Evolutionary conservation across 768 basidiomycete species (phyloP).

Genomic region (Boletus rubroflammeus): DNA sequence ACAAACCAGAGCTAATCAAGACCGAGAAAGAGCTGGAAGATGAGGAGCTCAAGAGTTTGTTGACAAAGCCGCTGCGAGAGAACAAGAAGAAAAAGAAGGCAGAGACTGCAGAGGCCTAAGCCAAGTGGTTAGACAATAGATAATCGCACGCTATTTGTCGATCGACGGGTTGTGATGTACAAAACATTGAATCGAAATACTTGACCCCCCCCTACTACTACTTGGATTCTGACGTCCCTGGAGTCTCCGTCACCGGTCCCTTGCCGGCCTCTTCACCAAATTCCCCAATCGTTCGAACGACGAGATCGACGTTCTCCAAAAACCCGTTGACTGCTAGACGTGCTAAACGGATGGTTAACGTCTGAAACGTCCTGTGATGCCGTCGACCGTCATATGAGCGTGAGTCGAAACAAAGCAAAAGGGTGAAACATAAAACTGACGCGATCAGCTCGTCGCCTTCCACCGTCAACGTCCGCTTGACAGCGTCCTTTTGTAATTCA

Average conservation of each 20-base stretch:
- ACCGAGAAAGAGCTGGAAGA: slow-evolving; percentile 88
- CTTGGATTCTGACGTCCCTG: slow-evolving; percentile 4
- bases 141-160: slow-evolving; percentile 13
- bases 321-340: slow-evolving; percentile 82
- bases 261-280: slow-evolving; percentile 67
- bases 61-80: slow-evolving; percentile 79
- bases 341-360: slow-evolving; percentile 80
- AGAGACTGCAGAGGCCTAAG: slow-evolving; percentile 42
- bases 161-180: slow-evolving; percentile 14
- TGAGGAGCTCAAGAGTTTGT: slow-evolving; percentile 74
- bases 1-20: slow-evolving; percentile 87
- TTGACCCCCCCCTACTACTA: not conserved
- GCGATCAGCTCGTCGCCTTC: slow-evolving; percentile 69
- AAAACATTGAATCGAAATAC: slow-evolving; percentile 8
- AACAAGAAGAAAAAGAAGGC: slow-evolving; percentile 90
- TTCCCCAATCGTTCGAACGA: slow-evolving; percentile 75
- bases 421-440: slow-evolving; percentile 44
- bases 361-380: slow-evolving; percentile 58
- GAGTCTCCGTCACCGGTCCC: not conserved
- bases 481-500: slow-evolving; percentile 78
- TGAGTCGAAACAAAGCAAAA: not conserved
- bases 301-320: slow-evolving; percentile 85
- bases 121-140: slow-evolving; percentile 23
- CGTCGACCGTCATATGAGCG: slow-evolving; percentile 1
- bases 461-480: slow-evolving; percentile 66